These are phyloP conservation scores for Phialemoniopsis sp. DNA, from an alignment of 2,329 filamentous ascomycete species.

Conservation along the genomic window DNA sequence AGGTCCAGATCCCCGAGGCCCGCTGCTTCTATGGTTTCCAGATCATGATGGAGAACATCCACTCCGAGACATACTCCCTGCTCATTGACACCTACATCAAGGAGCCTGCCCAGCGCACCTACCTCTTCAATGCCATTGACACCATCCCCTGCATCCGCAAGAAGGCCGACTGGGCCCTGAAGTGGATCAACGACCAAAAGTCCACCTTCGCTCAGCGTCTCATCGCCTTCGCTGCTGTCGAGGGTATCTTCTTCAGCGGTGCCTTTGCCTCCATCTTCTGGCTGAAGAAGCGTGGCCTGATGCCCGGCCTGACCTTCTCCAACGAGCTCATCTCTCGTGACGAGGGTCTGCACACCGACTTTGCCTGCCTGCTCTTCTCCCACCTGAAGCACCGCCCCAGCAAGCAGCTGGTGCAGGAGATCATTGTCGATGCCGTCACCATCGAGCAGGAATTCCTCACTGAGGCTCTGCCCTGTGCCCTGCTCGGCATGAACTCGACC, in stretches of 20 bases:
- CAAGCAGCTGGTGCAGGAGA: constrained; percentile 74
- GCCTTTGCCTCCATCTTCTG: constrained; percentile 99
- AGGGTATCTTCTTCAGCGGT: constrained; percentile 99
- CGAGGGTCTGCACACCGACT: constrained; percentile 98
- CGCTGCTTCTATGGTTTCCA: constrained; percentile 99
- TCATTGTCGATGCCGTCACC: constrained; percentile 88
- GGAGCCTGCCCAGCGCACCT: constrained; percentile 87
- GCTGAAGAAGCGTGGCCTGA: constrained; percentile 99
- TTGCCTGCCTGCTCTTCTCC: constrained; percentile 96
- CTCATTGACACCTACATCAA: constrained; percentile 99
- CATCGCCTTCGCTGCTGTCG: constrained; percentile 93
- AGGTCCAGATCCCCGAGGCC: constrained; percentile 96
- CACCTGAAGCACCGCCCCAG: constrained; percentile 89
- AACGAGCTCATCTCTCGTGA: constrained; percentile 99
- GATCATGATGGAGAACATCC: constrained; percentile 99
- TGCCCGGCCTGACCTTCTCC: constrained; percentile 97
- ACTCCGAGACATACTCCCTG: constrained; percentile 98
- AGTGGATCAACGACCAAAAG: constrained; percentile 90
- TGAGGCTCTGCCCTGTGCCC: constrained; percentile 85
- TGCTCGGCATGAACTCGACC: constrained; percentile 95
- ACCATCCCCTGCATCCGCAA: constrained; percentile 98
- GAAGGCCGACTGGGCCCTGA: constrained; percentile 97
- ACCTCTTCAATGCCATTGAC: constrained; percentile 98
- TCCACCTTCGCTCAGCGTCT: constrained; percentile 95
- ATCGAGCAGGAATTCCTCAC: constrained; percentile 99